Evolutionary conservation across 768 basidiomycete species (phyloP).

Genomic region (Paxillus involutus): DNA sequence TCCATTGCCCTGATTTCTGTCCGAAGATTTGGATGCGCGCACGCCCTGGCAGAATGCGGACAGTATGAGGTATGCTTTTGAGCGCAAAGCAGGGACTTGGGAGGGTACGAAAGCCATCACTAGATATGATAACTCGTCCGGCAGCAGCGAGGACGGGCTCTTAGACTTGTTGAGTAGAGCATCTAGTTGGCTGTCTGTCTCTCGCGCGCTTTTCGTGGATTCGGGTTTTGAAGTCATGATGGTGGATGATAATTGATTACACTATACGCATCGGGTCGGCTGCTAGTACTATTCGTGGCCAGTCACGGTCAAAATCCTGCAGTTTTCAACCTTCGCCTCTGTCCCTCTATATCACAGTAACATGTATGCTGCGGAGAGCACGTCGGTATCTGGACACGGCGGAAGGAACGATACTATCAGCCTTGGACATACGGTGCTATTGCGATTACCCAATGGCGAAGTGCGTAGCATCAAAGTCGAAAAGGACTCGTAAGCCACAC

Average conservation of each 20-base stretch:
- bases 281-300: too few species aligned
- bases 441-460: conserved; percentile 79
- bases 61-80: conserved; percentile 71
- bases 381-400: conserved; percentile 3
- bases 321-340: neutral
- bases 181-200: conserved; percentile 21
- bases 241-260: neutral
- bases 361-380: conserved; percentile 12
- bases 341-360: conserved; percentile 2
- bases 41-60: conserved; percentile 67
- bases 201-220: neutral
- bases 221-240: conserved; percentile 11
- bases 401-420: conserved; percentile 44
- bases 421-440: conserved; percentile 73
- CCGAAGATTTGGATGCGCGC: conserved; percentile 37
- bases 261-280: too few species aligned
- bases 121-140: conserved; percentile 55
- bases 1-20: conserved; percentile 33
- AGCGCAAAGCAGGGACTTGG: conserved; percentile 43
- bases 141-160: conserved; percentile 38
- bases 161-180: conserved; percentile 33
- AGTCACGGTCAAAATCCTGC: too few species aligned
- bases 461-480: conserved; percentile 74
- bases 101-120: conserved; percentile 53
- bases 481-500: conserved; percentile 59